Conservation (phyloP, 768 basidiomycete species). For the Lactifluus subvellereus region DNA sequence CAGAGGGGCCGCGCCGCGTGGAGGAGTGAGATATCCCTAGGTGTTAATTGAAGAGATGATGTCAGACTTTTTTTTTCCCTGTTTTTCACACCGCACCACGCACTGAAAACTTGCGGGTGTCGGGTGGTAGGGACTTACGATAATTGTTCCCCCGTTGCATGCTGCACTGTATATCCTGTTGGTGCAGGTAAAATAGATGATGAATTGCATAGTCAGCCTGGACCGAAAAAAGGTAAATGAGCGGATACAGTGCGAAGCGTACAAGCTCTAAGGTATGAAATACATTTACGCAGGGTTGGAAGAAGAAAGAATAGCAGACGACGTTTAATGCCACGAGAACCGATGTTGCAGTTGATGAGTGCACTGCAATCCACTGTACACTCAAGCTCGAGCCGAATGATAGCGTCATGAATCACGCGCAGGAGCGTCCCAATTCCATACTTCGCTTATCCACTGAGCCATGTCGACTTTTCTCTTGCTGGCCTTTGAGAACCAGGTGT, state of each 20-base stretch:
- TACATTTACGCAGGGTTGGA: not conserved
- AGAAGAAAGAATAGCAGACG: not conserved
- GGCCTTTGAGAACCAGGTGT: slow-evolving; percentile 68
- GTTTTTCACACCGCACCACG: not conserved
- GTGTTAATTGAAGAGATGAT: not conserved
- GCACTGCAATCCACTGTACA: too few species aligned
- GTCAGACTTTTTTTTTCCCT: too few species aligned
- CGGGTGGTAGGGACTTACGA: not conserved
- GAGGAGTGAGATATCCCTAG: not conserved
- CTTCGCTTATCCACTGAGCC: slow-evolving; percentile 73
- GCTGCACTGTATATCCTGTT: not conserved
- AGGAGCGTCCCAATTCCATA: slow-evolving; percentile 57
- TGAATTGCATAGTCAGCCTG: not conserved
- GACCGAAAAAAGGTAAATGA: not conserved
- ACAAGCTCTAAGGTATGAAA: not conserved
- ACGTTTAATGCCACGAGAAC: not conserved
- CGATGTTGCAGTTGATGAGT: not conserved
- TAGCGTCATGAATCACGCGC: not conserved
- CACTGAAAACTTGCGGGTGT: not conserved
- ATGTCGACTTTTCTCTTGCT: slow-evolving; percentile 76
- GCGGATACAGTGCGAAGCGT: not conserved
- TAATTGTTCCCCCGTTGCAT: not conserved
- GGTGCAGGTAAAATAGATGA: not conserved
- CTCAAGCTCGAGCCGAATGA: not conserved
- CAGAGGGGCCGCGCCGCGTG: not conserved